Evolutionary conservation across 805 yeast genomes (phyloP), one percentile per base, ranked within the genome.

Genomic region (Vanderwaltozyma yarrowii): DNA sequence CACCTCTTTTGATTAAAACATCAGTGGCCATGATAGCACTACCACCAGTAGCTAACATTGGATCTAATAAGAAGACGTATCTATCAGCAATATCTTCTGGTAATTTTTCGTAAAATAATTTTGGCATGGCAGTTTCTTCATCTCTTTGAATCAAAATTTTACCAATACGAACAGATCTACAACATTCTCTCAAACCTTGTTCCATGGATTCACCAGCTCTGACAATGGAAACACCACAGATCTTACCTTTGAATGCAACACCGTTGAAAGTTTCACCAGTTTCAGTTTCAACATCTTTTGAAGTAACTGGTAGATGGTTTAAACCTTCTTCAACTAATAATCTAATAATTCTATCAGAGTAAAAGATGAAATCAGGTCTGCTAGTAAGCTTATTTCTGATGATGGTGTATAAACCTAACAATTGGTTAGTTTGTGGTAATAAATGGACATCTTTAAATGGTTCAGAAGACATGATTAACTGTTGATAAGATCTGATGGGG

Each of bases 201-300:
- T 92, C 99, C 99, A 92, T 92, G 32, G 94, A 81, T 63, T 92
- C 99, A 48, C 99, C 99, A 5, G 99, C 99, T 59, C 99, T 74
- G 52, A 92, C 94, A 57, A 92, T 92, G 14, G 96, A 86, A 27
- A 92, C 99, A 47, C 99, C 99, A 60, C 97, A 89, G 43, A 92
- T 92, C 62, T 85, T 87, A 32, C 98, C 97, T 53, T 76, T 65
- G 60, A 89, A 89, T 42, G 71, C 69, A 40, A 80, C 80, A 12
- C 99, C 99, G 3, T 74, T 70, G 58, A 74, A 86, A 28, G 64
- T 62, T 45, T 76, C 71, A 37, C 79, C 80, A 11, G 92, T 78
- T 33, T 94, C 89, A 26, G 97, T 88, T 37, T 70, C 70, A 33
- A 92, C 80, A 3, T 65, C 56, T 24, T 68, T 56, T 34, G 78